Conservation (phyloP, 169 alveolate species). For the Ichthyophthirius multifiliis region DNA sequence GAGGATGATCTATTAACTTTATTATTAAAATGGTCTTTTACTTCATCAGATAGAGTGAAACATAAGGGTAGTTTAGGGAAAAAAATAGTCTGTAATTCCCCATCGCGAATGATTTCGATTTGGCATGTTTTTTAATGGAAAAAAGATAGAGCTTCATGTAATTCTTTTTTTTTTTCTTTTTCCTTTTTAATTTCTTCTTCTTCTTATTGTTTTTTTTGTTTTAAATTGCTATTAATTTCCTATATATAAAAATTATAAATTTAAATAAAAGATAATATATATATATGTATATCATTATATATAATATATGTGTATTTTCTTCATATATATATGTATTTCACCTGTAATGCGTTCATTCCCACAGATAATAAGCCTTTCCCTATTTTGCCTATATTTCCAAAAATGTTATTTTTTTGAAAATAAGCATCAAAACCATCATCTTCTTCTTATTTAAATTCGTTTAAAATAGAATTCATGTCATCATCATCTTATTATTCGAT, state of each 20-base stretch:
- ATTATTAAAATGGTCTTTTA: conserved; percentile 22
- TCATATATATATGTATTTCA: neutral
- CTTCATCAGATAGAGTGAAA: conserved; percentile 8
- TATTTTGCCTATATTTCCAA: conserved; percentile 11
- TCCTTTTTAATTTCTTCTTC: conserved; percentile 4
- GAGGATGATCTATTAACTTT: conserved; percentile 26
- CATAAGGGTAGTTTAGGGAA: conserved; percentile 33
- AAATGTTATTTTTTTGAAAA: neutral
- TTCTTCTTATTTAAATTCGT: conserved; percentile 15
- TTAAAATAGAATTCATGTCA: conserved; percentile 27
- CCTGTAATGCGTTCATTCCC: neutral
- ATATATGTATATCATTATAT: neutral
- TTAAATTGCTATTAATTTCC: neutral
- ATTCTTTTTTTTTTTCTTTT: conserved; percentile 1
- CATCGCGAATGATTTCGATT: conserved; percentile 27
- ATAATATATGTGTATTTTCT: neutral
- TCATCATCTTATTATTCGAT: neutral
- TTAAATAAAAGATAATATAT: neutral
- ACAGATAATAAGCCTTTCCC: neutral
- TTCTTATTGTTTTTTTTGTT: neutral
- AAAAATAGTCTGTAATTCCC: conserved; percentile 10
- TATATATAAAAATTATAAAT: too few species aligned
- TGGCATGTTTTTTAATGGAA: conserved; percentile 23
- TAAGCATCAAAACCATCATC: conserved; percentile 1
- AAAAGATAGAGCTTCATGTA: conserved; percentile 12